These are phyloP conservation scores for Picea sitchensis DNA, from an alignment of 75 land plant genomes.

Conservation along the genomic window DNA sequence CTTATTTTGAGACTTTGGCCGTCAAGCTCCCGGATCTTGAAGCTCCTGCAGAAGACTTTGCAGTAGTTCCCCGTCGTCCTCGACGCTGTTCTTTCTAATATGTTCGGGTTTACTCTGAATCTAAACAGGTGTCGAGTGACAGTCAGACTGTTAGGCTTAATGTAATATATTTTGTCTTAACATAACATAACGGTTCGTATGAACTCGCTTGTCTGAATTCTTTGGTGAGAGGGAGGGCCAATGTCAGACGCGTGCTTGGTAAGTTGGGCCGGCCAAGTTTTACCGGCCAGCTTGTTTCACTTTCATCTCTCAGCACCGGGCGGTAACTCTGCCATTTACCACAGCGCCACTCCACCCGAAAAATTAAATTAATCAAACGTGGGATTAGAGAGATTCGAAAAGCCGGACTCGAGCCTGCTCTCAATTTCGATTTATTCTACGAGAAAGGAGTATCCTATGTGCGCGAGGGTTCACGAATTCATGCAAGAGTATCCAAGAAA, in stretches of 20 bases:
- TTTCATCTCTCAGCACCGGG: not conserved
- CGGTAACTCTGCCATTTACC: too few species aligned
- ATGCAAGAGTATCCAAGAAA: too few species aligned
- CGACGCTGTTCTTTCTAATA: too few species aligned
- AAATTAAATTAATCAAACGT: too few species aligned
- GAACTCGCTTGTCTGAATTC: not conserved
- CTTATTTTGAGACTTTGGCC: not conserved
- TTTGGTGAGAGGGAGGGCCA: not conserved
- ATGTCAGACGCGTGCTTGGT: slow-evolving; percentile 15
- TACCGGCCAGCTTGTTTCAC: not conserved
- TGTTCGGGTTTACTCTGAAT: not conserved
- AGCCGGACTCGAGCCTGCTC: too few species aligned
- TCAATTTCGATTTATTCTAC: too few species aligned
- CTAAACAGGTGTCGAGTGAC: not conserved
- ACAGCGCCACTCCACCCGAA: too few species aligned
- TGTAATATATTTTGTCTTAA: not conserved
- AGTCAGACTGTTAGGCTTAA: slow-evolving; percentile 3
- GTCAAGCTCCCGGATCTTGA: not conserved
- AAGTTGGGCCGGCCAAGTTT: slow-evolving; percentile 8
- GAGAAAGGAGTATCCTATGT: too few species aligned
- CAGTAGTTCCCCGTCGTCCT: not conserved
- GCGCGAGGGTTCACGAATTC: too few species aligned
- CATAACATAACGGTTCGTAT: not conserved
- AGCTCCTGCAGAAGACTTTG: not conserved
- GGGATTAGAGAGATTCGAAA: too few species aligned